Evolutionary conservation across 225 moss, liverwort and hornwort genomes (phyloP).

Genomic region (Anthoceros angustus): DNA sequence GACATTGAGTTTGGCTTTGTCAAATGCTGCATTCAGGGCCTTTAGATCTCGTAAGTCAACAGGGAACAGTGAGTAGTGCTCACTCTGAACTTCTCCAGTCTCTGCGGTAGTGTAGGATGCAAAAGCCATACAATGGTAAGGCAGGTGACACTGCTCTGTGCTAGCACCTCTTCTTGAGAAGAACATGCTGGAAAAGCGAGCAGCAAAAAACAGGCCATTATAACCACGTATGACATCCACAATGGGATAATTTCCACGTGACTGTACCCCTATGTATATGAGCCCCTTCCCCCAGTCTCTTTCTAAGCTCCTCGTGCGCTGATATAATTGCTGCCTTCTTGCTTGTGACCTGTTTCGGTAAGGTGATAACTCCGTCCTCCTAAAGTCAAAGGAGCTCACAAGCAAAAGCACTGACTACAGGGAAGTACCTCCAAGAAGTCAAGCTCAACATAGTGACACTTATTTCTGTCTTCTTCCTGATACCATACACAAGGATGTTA

Average conservation of each 20-base stretch:
- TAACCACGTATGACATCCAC: too few species aligned
- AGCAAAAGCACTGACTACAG: neutral
- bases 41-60: constrained; percentile 58
- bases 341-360: constrained; percentile 47
- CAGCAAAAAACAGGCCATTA: too few species aligned
- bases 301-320: constrained; percentile 44
- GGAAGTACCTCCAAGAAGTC: constrained; percentile 66
- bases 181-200: too few species aligned
- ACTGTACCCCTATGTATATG: constrained; percentile 44
- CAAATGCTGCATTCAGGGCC: constrained; percentile 40
- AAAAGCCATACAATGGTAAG: constrained; percentile 29
- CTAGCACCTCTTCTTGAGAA: too few species aligned
- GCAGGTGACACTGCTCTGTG: neutral
- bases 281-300: constrained; percentile 39
- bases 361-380: neutral
- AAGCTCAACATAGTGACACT: constrained; percentile 64
- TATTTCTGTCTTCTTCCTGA: constrained; percentile 65
- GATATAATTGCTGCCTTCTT: constrained; percentile 56
- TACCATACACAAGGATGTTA: constrained; percentile 4
- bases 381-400: neutral
- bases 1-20: constrained; percentile 56
- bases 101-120: constrained; percentile 34
- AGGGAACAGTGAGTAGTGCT: constrained; percentile 61
- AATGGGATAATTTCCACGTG: neutral
- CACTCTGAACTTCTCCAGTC: constrained; percentile 59